Evolutionary conservation across 2,329 filamentous ascomycete species (phyloP).

Genomic region (Stemphylium vesicarium): DNA sequence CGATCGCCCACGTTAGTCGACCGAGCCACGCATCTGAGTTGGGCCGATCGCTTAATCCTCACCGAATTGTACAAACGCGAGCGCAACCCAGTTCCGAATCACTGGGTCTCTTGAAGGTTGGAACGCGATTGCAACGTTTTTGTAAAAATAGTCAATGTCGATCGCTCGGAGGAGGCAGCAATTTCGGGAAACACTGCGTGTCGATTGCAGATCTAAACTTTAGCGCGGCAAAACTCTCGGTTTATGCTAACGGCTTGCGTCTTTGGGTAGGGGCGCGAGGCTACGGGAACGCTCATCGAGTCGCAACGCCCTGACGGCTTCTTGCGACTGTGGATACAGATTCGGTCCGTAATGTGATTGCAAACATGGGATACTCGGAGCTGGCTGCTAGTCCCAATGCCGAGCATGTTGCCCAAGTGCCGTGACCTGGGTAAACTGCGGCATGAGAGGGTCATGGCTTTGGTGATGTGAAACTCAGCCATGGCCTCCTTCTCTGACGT

Average conservation of each 20-base stretch:
- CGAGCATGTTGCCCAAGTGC: conserved; percentile 7
- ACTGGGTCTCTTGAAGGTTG: conserved; percentile 6
- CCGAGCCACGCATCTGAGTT: not conserved
- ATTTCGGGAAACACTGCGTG: conserved; percentile 12
- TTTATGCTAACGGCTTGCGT: conserved; percentile 10
- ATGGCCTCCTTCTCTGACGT: not conserved
- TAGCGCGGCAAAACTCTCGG: conserved; percentile 17
- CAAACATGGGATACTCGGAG: conserved; percentile 6
- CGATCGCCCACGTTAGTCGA: conserved; percentile 5
- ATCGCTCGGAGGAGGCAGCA: conserved; percentile 13
- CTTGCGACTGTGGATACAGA: not conserved
- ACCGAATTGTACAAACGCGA: conserved; percentile 2
- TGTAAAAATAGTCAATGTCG: conserved; percentile 10
- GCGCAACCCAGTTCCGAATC: not conserved
- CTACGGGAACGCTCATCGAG: conserved; percentile 4
- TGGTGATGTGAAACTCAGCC: not conserved
- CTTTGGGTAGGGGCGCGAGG: conserved; percentile 3
- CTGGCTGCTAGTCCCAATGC: conserved; percentile 4
- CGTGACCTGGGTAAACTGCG: conserved; percentile 6
- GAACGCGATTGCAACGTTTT: conserved; percentile 12
- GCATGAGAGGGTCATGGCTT: not conserved
- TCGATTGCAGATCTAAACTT: conserved; percentile 10
- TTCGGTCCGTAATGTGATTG: conserved; percentile 12
- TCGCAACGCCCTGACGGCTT: conserved; percentile 1
- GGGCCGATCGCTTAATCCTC: conserved; percentile 2